Evolutionary conservation across 225 moss, liverwort and hornwort species (phyloP).

Genomic region (Polytrichum formosum): DNA sequence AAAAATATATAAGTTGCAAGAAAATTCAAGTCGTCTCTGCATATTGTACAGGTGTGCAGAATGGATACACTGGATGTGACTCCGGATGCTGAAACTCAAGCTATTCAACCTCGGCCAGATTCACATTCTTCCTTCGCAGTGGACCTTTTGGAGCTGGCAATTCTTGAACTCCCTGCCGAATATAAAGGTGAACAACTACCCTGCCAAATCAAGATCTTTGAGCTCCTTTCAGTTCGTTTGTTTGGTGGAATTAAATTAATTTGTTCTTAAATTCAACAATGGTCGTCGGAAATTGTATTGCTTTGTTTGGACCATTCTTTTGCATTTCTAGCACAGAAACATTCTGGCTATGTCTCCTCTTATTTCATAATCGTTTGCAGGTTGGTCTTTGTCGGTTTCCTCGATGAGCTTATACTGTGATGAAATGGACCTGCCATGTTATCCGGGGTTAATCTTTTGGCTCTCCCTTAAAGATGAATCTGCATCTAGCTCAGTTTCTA

Average conservation of each 20-base stretch:
- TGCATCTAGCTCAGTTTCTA: background rate
- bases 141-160: slow-evolving; percentile 4
- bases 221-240: too few species aligned
- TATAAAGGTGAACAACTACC: background rate
- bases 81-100: background rate
- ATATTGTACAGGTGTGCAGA: background rate
- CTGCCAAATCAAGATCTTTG: background rate
- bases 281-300: too few species aligned
- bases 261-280: too few species aligned
- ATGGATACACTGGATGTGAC: background rate
- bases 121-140: background rate
- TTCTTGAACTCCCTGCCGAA: slow-evolving; percentile 1
- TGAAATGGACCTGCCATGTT: background rate
- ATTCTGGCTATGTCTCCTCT: too few species aligned
- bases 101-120: too few species aligned
- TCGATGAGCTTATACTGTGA: too few species aligned
- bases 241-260: too few species aligned
- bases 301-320: too few species aligned
- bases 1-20: background rate
- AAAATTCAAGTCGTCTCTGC: background rate
- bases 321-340: too few species aligned
- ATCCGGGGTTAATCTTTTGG: background rate
- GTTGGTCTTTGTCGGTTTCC: too few species aligned
- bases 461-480: slow-evolving; percentile 5
- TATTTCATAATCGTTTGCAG: too few species aligned